Evolutionary conservation across 2,329 filamentous ascomycete species (phyloP).

Genomic region (Claviceps sp.): DNA sequence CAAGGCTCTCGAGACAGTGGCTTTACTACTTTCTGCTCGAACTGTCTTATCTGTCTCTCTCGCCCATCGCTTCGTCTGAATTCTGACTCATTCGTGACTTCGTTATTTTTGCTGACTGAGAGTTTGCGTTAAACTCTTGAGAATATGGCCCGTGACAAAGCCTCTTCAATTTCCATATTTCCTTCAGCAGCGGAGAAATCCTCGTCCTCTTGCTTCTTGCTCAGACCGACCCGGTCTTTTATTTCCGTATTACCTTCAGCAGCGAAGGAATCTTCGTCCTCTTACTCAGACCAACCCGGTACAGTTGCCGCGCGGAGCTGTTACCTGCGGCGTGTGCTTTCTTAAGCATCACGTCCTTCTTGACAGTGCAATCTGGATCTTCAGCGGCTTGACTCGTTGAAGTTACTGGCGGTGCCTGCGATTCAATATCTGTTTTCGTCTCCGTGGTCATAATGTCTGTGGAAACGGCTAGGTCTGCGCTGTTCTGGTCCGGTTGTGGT

Average conservation of each 20-base stretch:
- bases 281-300: constrained; percentile 39
- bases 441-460: background rate
- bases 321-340: constrained; percentile 8
- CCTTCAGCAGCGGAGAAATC: constrained; percentile 39
- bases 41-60: no score
- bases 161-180: constrained; percentile 27
- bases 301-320: constrained; percentile 24
- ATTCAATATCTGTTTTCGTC: background rate
- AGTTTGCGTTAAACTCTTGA: no score
- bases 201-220: constrained; percentile 36
- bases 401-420: background rate
- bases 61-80: no score
- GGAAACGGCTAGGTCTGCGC: background rate
- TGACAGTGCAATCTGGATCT: background rate
- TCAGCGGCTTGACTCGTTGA: background rate
- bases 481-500: background rate
- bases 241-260: constrained; percentile 35
- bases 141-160: background rate
- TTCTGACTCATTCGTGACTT: no score
- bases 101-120: no score
- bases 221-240: constrained; percentile 34
- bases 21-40: no score
- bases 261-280: constrained; percentile 36
- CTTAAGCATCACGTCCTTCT: constrained; percentile 2
- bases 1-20: no score